Base-by-base conservation (phyloP, 2,329 filamentous ascomycete species). In the Zymoseptoria ardabiliae region DNA sequence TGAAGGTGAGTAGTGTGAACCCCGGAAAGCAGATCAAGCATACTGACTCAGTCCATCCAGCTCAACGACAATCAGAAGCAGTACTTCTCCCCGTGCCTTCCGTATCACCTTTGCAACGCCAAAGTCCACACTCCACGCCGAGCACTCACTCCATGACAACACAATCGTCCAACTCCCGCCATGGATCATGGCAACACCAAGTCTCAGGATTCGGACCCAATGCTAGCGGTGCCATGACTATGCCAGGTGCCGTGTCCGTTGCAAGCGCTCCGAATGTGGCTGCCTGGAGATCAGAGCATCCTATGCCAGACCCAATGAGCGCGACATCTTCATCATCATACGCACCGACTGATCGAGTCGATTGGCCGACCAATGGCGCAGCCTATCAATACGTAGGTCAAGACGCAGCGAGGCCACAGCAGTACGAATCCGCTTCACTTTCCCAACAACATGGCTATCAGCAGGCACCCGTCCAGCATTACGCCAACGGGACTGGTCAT, bases 111-210 rank as follows among this genome's bases (percentile, higher is more conserved):
- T 68, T 70, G 23, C 64, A 63, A 25, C 62, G 68, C 30, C 63
- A 66, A 30, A 64, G 60, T 13, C 70, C 68, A 8, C 62, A 64
- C 8, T 69, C 68, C n/a, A 66, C 68, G 6, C 61, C 68, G 30
- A 62, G 64, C 41, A 69, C 62, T 54, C 62, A 69, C 20, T 68
- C 68, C n/a, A 57, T 65, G n/a, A 60, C 61, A 2, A 64, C 65
- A 4, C 65, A 67, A 35, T 60, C 66, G 9, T 61, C 65, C 23
- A 57, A 61, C 50, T 65, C 68, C 9, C 62, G 67, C 22, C 67
- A 68, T 54, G 65, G 65, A 30, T 69, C 68, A 23, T 70, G 69
- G 63, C 68, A 70, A 57, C 66, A 68, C 45, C 61, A 60, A 20
- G 9, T 48, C 20, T 52, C 60, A 30, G 59, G 57, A 19, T 67